Evolutionary conservation across 2,329 filamentous ascomycete species (phyloP).

Genomic region (Alternaria tenuissima): DNA sequence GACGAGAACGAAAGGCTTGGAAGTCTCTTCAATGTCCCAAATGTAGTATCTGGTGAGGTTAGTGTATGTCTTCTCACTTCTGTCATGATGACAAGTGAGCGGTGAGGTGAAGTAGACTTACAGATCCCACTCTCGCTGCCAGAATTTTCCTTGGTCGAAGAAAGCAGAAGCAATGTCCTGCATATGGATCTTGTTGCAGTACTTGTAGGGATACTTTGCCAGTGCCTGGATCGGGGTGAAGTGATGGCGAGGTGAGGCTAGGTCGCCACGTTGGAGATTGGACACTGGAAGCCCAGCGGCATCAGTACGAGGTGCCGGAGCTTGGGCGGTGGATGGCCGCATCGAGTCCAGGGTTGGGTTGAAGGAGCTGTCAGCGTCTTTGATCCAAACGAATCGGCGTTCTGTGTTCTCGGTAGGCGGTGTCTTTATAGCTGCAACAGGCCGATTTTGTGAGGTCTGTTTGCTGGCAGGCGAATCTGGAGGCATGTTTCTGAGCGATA

Average conservation of each 20-base stretch:
- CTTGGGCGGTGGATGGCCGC: conserved; percentile 11
- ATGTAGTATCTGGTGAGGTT: conserved; percentile 69
- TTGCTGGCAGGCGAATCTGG: conserved; percentile 13
- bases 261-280: conserved; percentile 40
- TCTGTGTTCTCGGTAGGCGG: conserved; percentile 20
- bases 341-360: conserved; percentile 30
- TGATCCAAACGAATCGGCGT: conserved; percentile 31
- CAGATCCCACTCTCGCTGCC: conserved; percentile 76
- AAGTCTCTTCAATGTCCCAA: conserved; percentile 52
- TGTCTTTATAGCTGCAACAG: background rate
- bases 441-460: conserved; percentile 5
- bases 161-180: conserved; percentile 62
- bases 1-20: conserved; percentile 71
- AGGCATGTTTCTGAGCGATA: conserved; percentile 21
- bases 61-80: background rate
- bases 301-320: background rate
- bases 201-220: conserved; percentile 66
- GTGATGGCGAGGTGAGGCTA: conserved; percentile 43
- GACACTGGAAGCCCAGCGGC: conserved; percentile 21
- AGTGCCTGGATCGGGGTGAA: conserved; percentile 59
- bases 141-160: conserved; percentile 67
- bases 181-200: conserved; percentile 58
- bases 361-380: conserved; percentile 33
- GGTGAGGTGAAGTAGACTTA: conserved; percentile 59
- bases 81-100: background rate